These are phyloP conservation scores for Pichia manshurica DNA, from an alignment of 805 yeast genomes.

Conservation along the genomic window DNA sequence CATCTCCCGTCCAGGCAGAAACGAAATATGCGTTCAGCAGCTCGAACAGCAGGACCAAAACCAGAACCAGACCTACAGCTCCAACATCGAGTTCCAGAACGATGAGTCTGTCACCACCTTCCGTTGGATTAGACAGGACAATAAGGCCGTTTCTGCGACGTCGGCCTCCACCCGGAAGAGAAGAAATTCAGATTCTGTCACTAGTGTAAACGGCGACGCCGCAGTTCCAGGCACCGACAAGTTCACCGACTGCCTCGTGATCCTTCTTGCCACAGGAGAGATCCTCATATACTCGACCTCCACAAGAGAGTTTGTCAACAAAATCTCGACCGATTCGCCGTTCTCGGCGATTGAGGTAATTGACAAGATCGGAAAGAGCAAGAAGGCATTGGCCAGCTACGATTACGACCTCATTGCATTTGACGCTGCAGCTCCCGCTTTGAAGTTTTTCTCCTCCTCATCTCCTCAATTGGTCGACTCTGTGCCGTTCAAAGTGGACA, in stretches of 20 bases:
- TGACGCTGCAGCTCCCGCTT: slow-evolving; percentile 23
- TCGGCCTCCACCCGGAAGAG: slow-evolving; percentile 21
- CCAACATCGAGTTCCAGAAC: slow-evolving; percentile 36
- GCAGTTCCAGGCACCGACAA: neutral
- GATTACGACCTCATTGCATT: slow-evolving; percentile 27
- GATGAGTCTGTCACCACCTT: slow-evolving; percentile 34
- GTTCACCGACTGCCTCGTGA: slow-evolving; percentile 18
- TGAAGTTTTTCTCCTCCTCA: slow-evolving; percentile 24
- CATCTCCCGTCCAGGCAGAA: slow-evolving; percentile 38
- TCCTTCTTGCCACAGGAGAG: slow-evolving; percentile 31
- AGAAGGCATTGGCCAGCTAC: slow-evolving; percentile 4
- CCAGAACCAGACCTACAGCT: slow-evolving; percentile 16
- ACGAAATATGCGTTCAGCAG: slow-evolving; percentile 40
- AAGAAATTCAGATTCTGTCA: slow-evolving; percentile 16
- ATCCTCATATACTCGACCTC: slow-evolving; percentile 41
- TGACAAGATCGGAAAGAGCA: neutral
- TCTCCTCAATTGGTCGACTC: slow-evolving; percentile 19
- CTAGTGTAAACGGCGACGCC: too few relatives aligned
- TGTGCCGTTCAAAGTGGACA: slow-evolving; percentile 16
- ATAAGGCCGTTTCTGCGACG: slow-evolving; percentile 6
- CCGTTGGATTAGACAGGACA: slow-evolving; percentile 32
- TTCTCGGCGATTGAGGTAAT: slow-evolving; percentile 26
- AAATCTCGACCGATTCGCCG: slow-evolving; percentile 30
- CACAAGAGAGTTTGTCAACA: slow-evolving; percentile 33
- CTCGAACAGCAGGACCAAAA: slow-evolving; percentile 14